phyloP scores from a whole-genome alignment of 257 asterid species.

The Capsicum chinense region DNA sequence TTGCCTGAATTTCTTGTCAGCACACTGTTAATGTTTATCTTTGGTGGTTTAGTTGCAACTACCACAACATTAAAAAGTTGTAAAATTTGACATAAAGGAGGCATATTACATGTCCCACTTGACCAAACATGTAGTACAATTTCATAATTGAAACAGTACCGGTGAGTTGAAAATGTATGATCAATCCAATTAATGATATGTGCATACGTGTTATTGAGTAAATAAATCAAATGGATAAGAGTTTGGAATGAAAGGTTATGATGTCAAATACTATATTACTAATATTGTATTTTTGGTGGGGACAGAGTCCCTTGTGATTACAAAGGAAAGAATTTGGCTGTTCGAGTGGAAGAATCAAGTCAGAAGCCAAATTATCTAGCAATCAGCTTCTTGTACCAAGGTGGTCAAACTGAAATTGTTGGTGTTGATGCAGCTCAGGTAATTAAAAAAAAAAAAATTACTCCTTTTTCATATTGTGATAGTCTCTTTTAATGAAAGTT shows the following conservation, averaged over 20 bases:
- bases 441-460: not conserved
- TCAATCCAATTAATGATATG: not conserved
- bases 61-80: not conserved
- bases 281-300: not conserved
- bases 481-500: too few species aligned
- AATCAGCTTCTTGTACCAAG: conserved; percentile 65
- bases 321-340: conserved; percentile 57
- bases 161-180: not conserved
- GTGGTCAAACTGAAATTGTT: conserved; percentile 82
- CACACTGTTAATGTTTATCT: not conserved
- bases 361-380: conserved; percentile 66
- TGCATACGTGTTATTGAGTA: conserved; percentile 4
- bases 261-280: not conserved
- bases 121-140: not conserved
- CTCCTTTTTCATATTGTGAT: not conserved
- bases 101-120: not conserved
- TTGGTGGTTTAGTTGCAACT: conserved; percentile 26
- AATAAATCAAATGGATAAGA: not conserved
- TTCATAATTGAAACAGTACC: not conserved
- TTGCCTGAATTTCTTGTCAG: not conserved
- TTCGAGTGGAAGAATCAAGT: conserved; percentile 81
- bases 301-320: conserved; percentile 69
- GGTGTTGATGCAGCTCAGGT: conserved; percentile 71
- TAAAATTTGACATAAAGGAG: not conserved
- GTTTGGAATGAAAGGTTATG: not conserved